Base-by-base conservation (phyloP, 2,329 filamentous ascomycete species). In the Graphilbum ipis-grandicollis region DNA sequence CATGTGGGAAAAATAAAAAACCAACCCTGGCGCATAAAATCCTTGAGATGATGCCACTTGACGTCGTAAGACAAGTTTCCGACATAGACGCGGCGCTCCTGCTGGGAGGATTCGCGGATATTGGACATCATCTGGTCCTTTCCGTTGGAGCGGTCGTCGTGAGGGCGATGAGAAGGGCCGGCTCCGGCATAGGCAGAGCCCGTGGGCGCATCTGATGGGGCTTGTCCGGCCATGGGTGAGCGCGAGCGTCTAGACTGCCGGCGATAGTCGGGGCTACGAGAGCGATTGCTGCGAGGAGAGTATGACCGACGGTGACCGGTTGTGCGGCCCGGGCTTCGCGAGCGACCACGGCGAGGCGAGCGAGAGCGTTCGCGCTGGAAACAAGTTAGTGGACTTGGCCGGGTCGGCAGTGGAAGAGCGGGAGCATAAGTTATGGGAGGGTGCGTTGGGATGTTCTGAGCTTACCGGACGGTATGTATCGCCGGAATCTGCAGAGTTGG, bases 21-120 rank as follows among this genome's bases (percentile, higher is more conserved):
- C 79, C 67, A 68, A 96, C 90, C 88, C 75, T 93, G 84, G 73
- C 90, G 81, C 90, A 98, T 98, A 58, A 96, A 96, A 66, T 98
- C 90, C 68, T 98, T 98, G 45, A 98, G 75, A 55, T 96, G 90
- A 67, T 96, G 88, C 90, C 90, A 98, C 68, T 98, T 98, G 58
- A 98, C 90, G 68, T 98, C 90, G 67, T 98, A 98, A 35, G 86
- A 90, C 50, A 98, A 71, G 58, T 98, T 98, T 61, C 90, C 90
- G 57, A 98, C 90, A 58, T 98, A 98, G 73, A 98, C 90, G 48
- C 90, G 86, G 55, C 90, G 88, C 69, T 98, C 90, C 63, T 98
- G 90, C 58, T 96, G 90, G 43, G 90, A 96, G 33, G 82, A 80
- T 54, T 96, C 90, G 55, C 85, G 79, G 50, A 94, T 79, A 55